Conservation (phyloP, 768 basidiomycete genomes). For the Calvatia gigantea region DNA sequence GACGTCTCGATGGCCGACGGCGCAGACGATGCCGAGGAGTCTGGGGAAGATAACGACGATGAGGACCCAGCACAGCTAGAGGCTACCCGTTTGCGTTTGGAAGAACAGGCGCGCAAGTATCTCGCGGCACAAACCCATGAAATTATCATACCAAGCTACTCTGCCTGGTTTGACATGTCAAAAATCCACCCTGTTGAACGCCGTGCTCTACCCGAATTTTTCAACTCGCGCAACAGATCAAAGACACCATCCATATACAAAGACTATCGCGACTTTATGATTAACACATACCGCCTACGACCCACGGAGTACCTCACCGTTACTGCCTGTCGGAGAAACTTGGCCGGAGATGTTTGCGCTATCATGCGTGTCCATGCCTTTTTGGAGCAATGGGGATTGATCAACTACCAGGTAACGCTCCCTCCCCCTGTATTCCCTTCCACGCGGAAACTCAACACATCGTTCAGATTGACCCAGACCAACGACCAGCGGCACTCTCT, state of each 20-base stretch:
- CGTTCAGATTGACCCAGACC: constrained; percentile 90
- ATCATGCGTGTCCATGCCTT: constrained; percentile 99
- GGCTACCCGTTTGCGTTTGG: constrained; percentile 72
- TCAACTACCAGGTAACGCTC: constrained; percentile 90
- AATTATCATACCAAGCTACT: constrained; percentile 94
- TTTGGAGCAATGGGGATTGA: constrained; percentile 97
- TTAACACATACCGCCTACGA: constrained; percentile 94
- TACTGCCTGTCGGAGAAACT: constrained; percentile 92
- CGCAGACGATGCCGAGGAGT: constrained; percentile 73
- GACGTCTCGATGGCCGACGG: constrained; percentile 83
- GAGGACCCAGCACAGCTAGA: constrained; percentile 84
- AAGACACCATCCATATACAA: constrained; percentile 98
- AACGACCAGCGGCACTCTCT: constrained; percentile 87
- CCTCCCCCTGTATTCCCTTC: not conserved
- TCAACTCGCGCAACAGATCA: constrained; percentile 89
- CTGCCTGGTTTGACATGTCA: constrained; percentile 97
- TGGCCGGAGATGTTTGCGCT: constrained; percentile 97
- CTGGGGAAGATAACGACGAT: constrained; percentile 78
- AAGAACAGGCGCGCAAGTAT: constrained; percentile 89
- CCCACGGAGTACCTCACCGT: constrained; percentile 96
- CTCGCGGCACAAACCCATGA: constrained; percentile 97
- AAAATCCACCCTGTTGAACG: constrained; percentile 91
- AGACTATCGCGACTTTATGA: constrained; percentile 99
- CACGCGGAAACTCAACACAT: constrained; percentile 3
- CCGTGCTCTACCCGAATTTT: constrained; percentile 94